Evolutionary conservation across 352 stramenopile genomes (phyloP).

Genomic region (Hyaloperonospora arabidopsidis): DNA sequence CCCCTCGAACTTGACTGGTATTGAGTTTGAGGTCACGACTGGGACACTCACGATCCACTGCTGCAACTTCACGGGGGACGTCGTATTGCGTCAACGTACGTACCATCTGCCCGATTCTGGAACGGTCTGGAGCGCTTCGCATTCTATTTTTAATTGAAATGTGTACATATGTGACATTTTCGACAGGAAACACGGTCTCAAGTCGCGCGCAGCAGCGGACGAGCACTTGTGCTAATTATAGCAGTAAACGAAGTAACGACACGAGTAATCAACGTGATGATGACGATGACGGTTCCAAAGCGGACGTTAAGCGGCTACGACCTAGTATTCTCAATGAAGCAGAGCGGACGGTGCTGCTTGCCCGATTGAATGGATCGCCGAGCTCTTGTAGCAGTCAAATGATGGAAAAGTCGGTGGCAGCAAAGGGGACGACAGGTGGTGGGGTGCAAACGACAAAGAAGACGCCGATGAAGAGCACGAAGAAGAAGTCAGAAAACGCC

Average conservation of each 20-base stretch:
- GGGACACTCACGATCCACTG: slow-evolving; percentile 65
- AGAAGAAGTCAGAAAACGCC: slow-evolving; percentile 17
- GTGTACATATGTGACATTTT: neutral
- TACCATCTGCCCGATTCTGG: neutral
- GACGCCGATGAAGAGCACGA: slow-evolving; percentile 34
- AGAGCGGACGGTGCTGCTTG: slow-evolving; percentile 52
- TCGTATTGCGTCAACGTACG: slow-evolving; percentile 55
- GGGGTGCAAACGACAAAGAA: slow-evolving; percentile 13
- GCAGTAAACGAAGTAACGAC: slow-evolving; percentile 38
- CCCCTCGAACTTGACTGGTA: slow-evolving; percentile 41
- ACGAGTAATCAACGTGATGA: slow-evolving; percentile 33
- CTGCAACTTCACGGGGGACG: slow-evolving; percentile 57
- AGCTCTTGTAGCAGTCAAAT: slow-evolving; percentile 7
- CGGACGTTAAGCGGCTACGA: slow-evolving; percentile 34
- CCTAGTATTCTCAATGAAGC: slow-evolving; percentile 56
- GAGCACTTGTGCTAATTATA: slow-evolving; percentile 3
- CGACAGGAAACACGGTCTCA: slow-evolving; percentile 9
- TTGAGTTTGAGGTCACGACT: slow-evolving; percentile 56
- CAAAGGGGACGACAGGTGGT: slow-evolving; percentile 1
- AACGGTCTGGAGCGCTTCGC: neutral
- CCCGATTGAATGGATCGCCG: slow-evolving; percentile 39
- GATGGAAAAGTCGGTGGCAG: slow-evolving; percentile 5
- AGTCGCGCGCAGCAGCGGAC: slow-evolving; percentile 1
- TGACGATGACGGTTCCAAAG: slow-evolving; percentile 33
- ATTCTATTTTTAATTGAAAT: neutral